phyloP scores from a whole-genome alignment of 345 rosid species.

The Geranium rotundifolium region DNA sequence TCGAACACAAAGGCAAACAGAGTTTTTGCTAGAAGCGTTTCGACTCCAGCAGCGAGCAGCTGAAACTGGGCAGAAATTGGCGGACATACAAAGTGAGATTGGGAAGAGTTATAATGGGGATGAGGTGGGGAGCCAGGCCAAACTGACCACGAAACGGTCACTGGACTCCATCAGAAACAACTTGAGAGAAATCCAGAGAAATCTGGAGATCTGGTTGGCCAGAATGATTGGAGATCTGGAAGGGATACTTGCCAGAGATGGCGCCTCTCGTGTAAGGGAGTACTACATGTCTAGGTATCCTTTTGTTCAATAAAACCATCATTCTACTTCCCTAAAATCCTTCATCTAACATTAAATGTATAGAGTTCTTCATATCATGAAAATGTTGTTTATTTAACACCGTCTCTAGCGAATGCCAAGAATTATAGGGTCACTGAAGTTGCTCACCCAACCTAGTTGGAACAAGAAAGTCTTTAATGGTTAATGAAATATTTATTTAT shows the following conservation, averaged over 20 bases:
- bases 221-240: conserved; percentile 84
- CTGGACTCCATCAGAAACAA: conserved; percentile 66
- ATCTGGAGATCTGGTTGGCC: conserved; percentile 87
- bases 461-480: too few relatives aligned
- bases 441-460: too few relatives aligned
- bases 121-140: conserved; percentile 41
- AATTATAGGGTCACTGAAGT: too few relatives aligned
- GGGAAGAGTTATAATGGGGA: conserved; percentile 43
- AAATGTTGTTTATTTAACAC: too few relatives aligned
- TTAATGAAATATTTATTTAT: too few relatives aligned
- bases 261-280: conserved; percentile 50
- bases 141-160: conserved; percentile 38
- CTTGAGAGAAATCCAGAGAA: conserved; percentile 74
- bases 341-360: conserved; percentile 27
- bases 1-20: conserved; percentile 66
- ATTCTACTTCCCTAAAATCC: not conserved
- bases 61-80: conserved; percentile 69
- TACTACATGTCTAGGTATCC: conserved; percentile 60
- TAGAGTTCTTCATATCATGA: too few relatives aligned
- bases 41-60: conserved; percentile 70
- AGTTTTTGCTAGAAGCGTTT: conserved; percentile 77
- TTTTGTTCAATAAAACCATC: conserved; percentile 45
- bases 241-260: conserved; percentile 79
- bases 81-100: conserved; percentile 53
- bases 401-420: too few relatives aligned